phyloP scores from a whole-genome alignment of 495 filamentous ascomycete genomes.

The Hyaloscypha variabilis region DNA sequence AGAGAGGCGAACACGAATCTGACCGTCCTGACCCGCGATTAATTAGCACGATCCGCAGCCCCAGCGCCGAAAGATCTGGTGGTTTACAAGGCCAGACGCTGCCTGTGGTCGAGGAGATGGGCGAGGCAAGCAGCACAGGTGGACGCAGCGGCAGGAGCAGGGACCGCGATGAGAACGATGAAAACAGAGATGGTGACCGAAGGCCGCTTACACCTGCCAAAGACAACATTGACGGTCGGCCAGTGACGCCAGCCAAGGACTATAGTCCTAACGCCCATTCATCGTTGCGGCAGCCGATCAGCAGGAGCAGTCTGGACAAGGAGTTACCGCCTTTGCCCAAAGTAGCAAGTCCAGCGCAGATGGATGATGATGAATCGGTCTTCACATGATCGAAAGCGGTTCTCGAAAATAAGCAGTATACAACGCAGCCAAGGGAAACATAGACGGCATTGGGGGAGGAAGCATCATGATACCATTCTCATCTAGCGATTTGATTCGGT shows the following conservation, averaged over 20 bases:
- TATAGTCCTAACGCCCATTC: constrained; percentile 14
- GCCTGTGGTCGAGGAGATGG: constrained; percentile 92
- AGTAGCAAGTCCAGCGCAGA: constrained; percentile 14
- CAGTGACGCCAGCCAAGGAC: constrained; percentile 33
- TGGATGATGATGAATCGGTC: constrained; percentile 8
- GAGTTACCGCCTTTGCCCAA: constrained; percentile 29
- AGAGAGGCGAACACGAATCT: constrained; percentile 54
- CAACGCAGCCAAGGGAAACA: background rate
- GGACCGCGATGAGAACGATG: constrained; percentile 22
- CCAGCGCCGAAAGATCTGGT: constrained; percentile 53
- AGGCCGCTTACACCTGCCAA: constrained; percentile 25
- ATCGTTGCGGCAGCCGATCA: constrained; percentile 15
- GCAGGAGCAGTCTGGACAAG: constrained; percentile 32
- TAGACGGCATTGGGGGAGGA: background rate
- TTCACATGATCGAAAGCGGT: background rate
- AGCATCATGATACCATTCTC: constrained; percentile 30
- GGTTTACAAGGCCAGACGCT: constrained; percentile 66
- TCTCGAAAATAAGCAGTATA: constrained; percentile 1
- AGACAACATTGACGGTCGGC: constrained; percentile 22
- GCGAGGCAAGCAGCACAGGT: constrained; percentile 68
- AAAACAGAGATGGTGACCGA: constrained; percentile 15
- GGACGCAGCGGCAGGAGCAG: constrained; percentile 28
- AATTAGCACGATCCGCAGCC: constrained; percentile 52
- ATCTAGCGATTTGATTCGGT: constrained; percentile 20
- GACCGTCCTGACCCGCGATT: constrained; percentile 49